These are phyloP conservation scores for Xylaria intraflava DNA, from an alignment of 495 filamentous ascomycete genomes.

Conservation along the genomic window DNA sequence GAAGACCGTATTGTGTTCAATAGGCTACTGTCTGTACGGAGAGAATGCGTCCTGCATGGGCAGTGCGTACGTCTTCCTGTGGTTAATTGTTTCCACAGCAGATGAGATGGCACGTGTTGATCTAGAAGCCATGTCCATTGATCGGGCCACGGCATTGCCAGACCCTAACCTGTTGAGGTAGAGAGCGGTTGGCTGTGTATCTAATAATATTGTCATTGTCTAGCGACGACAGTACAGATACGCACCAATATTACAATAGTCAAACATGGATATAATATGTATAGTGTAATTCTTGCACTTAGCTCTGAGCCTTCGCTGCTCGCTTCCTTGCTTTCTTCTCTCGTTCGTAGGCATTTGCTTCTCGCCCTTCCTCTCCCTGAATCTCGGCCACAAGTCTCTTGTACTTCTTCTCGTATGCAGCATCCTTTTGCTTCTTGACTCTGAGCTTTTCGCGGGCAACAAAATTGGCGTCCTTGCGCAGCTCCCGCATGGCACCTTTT, in stretches of 20 bases:
- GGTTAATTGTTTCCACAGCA: no score
- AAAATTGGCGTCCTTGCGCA: constrained; percentile 90
- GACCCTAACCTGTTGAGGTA: no score
- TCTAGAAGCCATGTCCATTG: no score
- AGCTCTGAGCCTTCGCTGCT: constrained; percentile 26
- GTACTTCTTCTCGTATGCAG: constrained; percentile 90
- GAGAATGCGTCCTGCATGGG: no score
- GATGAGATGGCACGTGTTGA: no score
- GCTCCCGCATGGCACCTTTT: constrained; percentile 90
- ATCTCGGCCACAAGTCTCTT: constrained; percentile 87
- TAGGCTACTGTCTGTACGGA: no score
- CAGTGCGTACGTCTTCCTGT: no score
- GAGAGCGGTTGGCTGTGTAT: no score
- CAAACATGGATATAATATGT: neutral
- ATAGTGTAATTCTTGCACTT: no score
- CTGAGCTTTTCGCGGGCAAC: constrained; percentile 79
- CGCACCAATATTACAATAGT: neutral
- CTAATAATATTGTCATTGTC: neutral
- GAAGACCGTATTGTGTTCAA: no score
- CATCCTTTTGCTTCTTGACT: constrained; percentile 87
- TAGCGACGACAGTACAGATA: neutral
- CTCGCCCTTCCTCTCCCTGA: constrained; percentile 83
- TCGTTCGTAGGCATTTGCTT: constrained; percentile 80
- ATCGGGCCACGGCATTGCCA: no score
- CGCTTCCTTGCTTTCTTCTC: constrained; percentile 67